Base-by-base conservation (phyloP, 2,329 filamentous ascomycete species). In the Penicillium sp. region DNA sequence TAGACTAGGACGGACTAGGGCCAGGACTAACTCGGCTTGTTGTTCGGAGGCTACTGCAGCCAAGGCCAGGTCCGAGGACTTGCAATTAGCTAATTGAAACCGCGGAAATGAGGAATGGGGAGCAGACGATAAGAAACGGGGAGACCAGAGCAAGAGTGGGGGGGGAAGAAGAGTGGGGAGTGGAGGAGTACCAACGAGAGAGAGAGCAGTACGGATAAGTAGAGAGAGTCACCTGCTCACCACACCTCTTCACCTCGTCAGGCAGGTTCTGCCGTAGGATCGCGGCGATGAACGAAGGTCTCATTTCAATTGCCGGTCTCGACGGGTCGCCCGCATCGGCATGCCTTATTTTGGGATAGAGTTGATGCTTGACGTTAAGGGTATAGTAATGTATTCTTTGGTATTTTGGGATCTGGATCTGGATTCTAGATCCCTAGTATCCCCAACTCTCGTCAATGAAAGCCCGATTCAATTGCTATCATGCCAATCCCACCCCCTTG, bases 401-500 rank as follows among this genome's bases (percentile, higher is more conserved):
- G 26, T 6, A 27, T 27, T 27, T 10, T 10, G 26, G 10, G 26
- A 7, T 27, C 26, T 10, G 26, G 6, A 27, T 27, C 10, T 10
- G 10, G 26, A 27, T 27, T 27, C n/a, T n/a, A n/a, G n/a, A n/a
- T n/a, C n/a, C n/a, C n/a, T n/a, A n/a, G n/a, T n/a, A n/a, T 5
- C 15, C 32, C 34, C 34, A 37, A 37, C 34, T 21, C 34, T 17
- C 13, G 34, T 37, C 20, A 37, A 37, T 37, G 34, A 17, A 21
- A 37, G 10, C 26, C 18, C 34, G 17, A 37, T 12, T 21, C 20
- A 34, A 40, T 32, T 15, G 27, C n/a, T 20, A 27, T 56, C 51
- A 60, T 41, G 46, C 53, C 44, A 59, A 32, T 21, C 51, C 37
- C 23, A 68, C 49, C 4, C 62, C 69, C 55, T 68, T 74, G 46